phyloP scores from a whole-genome alignment of 2,329 filamentous ascomycete species.

The Pseudogymnoascus sp. region DNA sequence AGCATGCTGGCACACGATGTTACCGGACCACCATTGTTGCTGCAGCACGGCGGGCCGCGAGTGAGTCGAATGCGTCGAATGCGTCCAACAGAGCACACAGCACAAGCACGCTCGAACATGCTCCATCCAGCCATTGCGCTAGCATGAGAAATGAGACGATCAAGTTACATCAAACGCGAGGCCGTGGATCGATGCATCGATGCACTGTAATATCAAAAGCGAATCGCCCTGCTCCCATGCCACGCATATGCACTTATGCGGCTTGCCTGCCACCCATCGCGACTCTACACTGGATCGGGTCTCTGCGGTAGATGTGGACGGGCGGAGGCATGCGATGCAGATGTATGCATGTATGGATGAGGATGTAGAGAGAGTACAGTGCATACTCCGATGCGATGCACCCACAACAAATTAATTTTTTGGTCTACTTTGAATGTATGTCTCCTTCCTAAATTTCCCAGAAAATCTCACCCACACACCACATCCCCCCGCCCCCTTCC shows the following conservation, averaged over 20 bases:
- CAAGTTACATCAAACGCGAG: constrained; percentile 4
- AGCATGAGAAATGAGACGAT: neutral
- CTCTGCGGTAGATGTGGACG: neutral
- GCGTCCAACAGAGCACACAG: neutral
- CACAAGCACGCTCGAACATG: neutral
- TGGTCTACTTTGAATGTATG: neutral
- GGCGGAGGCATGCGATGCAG: neutral
- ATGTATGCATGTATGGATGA: neutral
- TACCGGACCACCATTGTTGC: neutral
- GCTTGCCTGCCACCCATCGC: neutral
- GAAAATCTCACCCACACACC: neutral
- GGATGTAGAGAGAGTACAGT: neutral
- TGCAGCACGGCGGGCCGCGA: neutral
- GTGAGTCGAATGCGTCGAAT: neutral
- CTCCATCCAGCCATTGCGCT: neutral
- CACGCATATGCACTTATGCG: neutral
- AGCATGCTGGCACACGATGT: neutral
- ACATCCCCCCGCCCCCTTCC: neutral
- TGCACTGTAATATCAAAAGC: neutral
- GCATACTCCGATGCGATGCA: neutral
- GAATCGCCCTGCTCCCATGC: neutral
- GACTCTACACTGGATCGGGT: neutral
- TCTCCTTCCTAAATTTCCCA: neutral
- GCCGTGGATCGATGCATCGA: neutral
- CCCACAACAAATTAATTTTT: neutral